Evolutionary conservation across 2,329 filamentous ascomycete species (phyloP).

Genomic region (Penicillium sp.): DNA sequence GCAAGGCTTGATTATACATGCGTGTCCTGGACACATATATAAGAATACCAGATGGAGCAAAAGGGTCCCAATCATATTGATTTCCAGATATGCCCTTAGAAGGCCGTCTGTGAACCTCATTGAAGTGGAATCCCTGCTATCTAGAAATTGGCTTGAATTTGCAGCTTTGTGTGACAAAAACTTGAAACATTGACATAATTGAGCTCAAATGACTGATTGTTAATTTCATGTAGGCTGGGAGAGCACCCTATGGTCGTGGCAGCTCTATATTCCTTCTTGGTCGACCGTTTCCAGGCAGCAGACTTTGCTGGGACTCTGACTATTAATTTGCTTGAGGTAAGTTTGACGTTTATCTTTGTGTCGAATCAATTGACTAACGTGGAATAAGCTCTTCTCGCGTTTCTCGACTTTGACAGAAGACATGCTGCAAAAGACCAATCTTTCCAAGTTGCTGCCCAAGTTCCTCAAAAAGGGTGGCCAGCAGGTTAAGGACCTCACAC

Average conservation of each 20-base stretch:
- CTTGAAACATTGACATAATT: conserved; percentile 2
- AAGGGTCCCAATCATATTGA: neutral
- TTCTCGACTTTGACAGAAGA: conserved; percentile 60
- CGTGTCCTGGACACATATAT: neutral
- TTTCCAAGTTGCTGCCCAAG: conserved; percentile 57
- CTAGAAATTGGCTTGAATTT: conserved; percentile 5
- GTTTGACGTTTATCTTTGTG: conserved; percentile 1
- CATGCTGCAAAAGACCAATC: conserved; percentile 59
- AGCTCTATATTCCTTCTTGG: conserved; percentile 50
- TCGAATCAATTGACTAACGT: conserved; percentile 25
- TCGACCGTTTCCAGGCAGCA: conserved; percentile 50
- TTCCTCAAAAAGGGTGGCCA: conserved; percentile 60
- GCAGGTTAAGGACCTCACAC: conserved; percentile 56
- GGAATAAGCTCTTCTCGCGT: conserved; percentile 51
- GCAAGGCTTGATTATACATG: conserved; percentile 3
- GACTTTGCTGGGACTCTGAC: conserved; percentile 49
- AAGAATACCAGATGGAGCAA: neutral
- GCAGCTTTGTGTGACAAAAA: neutral
- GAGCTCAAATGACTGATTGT: conserved; percentile 28
- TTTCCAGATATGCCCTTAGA: conserved; percentile 1
- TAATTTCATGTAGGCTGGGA: conserved; percentile 44
- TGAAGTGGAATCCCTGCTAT: neutral
- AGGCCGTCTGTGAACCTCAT: neutral
- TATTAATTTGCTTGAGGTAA: conserved; percentile 48
- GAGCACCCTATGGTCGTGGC: conserved; percentile 50